phyloP scores from a whole-genome alignment of 345 rosid genomes.

The Bruguiera parviflora region DNA sequence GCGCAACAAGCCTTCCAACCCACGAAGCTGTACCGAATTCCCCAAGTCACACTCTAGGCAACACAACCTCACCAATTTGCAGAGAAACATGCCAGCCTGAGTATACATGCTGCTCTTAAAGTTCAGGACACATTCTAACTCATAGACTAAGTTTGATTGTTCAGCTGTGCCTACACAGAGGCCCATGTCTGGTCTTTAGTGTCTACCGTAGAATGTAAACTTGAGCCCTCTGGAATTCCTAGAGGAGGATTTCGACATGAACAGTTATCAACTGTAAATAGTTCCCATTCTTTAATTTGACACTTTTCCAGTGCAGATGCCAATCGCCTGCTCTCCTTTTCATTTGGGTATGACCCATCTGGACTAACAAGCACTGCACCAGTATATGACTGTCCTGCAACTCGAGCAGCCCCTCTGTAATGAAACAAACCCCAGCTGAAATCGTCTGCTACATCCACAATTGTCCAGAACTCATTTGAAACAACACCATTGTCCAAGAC shows the following conservation, averaged over 20 bases:
- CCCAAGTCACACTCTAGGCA: not conserved
- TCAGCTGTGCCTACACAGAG: conserved; percentile 8
- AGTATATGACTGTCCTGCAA: conserved; percentile 82
- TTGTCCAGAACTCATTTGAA: conserved; percentile 87
- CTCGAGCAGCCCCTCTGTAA: conserved; percentile 87
- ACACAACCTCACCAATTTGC: not conserved
- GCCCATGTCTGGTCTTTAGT: conserved; percentile 24
- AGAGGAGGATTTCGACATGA: conserved; percentile 72
- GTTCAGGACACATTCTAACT: not conserved
- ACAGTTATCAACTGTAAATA: conserved; percentile 70
- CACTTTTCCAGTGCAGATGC: conserved; percentile 60
- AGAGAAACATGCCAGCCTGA: not conserved
- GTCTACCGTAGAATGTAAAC: conserved; percentile 48
- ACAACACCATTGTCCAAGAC: conserved; percentile 92
- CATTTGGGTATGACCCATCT: conserved; percentile 64
- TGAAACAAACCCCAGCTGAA: conserved; percentile 89
- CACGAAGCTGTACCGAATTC: no score
- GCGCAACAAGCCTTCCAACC: no score
- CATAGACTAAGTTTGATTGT: not conserved
- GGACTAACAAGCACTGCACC: conserved; percentile 92
- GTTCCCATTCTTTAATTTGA: conserved; percentile 87
- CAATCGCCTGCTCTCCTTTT: conserved; percentile 41
- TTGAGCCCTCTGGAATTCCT: conserved; percentile 72
- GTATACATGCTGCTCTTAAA: not conserved
- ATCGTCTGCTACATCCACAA: conserved; percentile 78